Evolutionary conservation across 306 rosid species (phyloP), one percentile per base, ranked within the genome.

Genomic region (Gillenia trifoliata): DNA sequence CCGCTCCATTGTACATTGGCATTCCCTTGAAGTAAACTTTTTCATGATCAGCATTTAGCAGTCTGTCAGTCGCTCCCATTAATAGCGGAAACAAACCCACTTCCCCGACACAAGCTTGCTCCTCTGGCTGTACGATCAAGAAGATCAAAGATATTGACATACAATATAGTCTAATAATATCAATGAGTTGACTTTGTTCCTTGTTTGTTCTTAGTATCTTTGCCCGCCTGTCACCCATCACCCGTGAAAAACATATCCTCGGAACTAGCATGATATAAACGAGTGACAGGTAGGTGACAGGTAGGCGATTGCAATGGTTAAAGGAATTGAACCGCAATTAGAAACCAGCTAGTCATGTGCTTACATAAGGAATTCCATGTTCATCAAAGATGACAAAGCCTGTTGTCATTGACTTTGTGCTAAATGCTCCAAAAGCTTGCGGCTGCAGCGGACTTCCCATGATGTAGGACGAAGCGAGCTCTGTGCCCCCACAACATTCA

Each of bases 401-500:
- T 29, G 92, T 76, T 20, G 89, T 73, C 97, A 93, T 85, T 36
- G 96, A 86, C 76, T 89, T 74, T 4, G 90, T 81, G 88, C 97
- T 89, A 74, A 81, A 91, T 25, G 92, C 78, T 62, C 98, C 98
- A 78, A 93, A 93, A 68, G 90, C 95, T 87, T 93, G 98, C 22
- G 93, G 92, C 83, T 93, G 97, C 68, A 89, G 66, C 15, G 70
- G 88, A 80, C 88, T 85, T 76, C 85, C 98, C 2, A 75, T 40
- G 50, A 91, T 76, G 85, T 85, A 93, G 68, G 78, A 40, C 52
- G 98, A 90, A 8, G 92, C 84, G 62, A 91, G 96, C 79, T 93
- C 98, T 12, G 97, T 90, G 52, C 98, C 98, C 41, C 97, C 97
- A 69, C 97, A 89, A 33, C 86, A 70, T 80, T 93, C 97, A 40